phyloP scores from a whole-genome alignment of 2,329 filamentous ascomycete species.

The Clonostachys chloroleuca region DNA sequence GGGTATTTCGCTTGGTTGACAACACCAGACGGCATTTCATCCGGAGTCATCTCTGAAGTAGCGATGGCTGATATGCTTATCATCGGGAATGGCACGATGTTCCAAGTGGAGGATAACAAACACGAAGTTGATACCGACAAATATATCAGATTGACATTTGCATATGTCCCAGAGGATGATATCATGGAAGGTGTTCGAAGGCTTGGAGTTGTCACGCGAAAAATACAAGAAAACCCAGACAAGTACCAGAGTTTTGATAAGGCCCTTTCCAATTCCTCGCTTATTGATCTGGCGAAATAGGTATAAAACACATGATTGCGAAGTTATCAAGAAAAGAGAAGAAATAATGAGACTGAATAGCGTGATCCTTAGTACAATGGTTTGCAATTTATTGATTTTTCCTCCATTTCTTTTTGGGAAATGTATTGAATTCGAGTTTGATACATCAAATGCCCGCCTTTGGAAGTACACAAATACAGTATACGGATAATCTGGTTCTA shows the following conservation, averaged over 20 bases:
- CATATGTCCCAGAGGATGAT: conserved; percentile 64
- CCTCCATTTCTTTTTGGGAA: too few species aligned
- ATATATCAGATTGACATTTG: conserved; percentile 64
- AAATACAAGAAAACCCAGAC: conserved; percentile 18
- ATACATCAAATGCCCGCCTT: too few species aligned
- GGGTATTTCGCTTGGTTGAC: conserved; percentile 85
- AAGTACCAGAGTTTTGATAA: conserved; percentile 10
- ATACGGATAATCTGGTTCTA: not conserved
- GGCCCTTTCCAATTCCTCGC: too few species aligned
- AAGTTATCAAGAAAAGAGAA: too few species aligned
- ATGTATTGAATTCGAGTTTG: too few species aligned
- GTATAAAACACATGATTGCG: too few species aligned
- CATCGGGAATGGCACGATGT: conserved; percentile 65
- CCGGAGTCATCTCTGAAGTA: conserved; percentile 49
- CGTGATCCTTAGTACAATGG: too few species aligned
- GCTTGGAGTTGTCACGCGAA: conserved; percentile 42
- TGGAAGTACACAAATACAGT: too few species aligned
- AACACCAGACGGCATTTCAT: conserved; percentile 46
- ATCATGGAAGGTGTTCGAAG: conserved; percentile 65
- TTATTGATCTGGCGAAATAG: too few species aligned
- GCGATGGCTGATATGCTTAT: conserved; percentile 59
- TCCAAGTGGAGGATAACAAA: conserved; percentile 60
- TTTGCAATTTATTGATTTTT: too few species aligned
- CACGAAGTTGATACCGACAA: conserved; percentile 47
- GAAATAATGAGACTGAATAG: too few species aligned